phyloP scores from a whole-genome alignment of 345 rosid genomes.

The Sonneratia caseolaris region DNA sequence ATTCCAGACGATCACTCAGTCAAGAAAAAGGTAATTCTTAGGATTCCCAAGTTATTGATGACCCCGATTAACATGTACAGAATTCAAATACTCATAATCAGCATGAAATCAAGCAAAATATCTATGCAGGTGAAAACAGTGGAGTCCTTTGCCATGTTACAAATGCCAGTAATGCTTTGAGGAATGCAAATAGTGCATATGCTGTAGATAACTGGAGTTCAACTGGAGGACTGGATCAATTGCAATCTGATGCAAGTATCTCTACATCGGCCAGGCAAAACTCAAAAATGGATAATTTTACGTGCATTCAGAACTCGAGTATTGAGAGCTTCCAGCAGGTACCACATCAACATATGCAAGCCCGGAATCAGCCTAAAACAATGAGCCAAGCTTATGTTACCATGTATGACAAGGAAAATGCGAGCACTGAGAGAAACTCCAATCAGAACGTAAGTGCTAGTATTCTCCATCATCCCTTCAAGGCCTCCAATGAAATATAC shows the following conservation, averaged over 20 bases:
- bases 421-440: background rate
- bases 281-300: background rate
- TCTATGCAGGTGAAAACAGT: conserved; percentile 14
- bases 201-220: background rate
- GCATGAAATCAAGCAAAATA: background rate
- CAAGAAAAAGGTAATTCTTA: conserved; percentile 9
- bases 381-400: conserved; percentile 2
- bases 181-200: conserved; percentile 6
- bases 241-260: conserved; percentile 2
- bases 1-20: background rate
- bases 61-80: background rate
- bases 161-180: conserved; percentile 8
- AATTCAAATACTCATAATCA: background rate
- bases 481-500: background rate
- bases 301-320: background rate
- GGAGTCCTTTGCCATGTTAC: conserved; percentile 2
- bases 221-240: conserved; percentile 1
- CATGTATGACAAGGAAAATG: conserved; percentile 1
- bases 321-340: conserved; percentile 1
- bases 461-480: background rate
- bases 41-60: background rate
- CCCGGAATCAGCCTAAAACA: background rate
- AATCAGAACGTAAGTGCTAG: background rate
- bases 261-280: background rate
- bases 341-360: background rate